Evolutionary conservation across 2,329 filamentous ascomycete genomes (phyloP), one percentile per base, ranked within the genome.

Genomic region (Diaporthe amygdali): DNA sequence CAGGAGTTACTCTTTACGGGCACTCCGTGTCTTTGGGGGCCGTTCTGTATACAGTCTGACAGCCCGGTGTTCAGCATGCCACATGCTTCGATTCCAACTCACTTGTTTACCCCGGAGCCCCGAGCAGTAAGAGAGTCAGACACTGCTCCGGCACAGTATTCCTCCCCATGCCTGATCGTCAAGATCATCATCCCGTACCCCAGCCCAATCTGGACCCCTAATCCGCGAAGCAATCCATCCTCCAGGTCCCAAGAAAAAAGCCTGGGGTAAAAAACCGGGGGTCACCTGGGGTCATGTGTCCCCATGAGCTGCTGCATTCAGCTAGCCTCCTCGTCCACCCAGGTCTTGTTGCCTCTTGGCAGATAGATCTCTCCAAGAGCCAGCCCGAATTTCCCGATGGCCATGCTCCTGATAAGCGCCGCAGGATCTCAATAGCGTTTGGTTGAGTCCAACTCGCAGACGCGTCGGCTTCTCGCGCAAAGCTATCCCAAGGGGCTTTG

Each of bases 251-350:
- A 22, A 64, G 3, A 47, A n/a, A 34, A 37, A 49, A 68, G 39
- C 44, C 71, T 49, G 68, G 68, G 71, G 71, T 70, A 63, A 47
- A 52, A 55, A 32, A 59, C 51, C 25, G 52, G 68, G 71, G 67
- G 20, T 39, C 8, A 41, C 12, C 27, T 30, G 41, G 10, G 54
- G 59, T 70, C 71, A 72, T 70, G 71, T 67, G 61, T 41, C 34
- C 59, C 20, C 27, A 52, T 49, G 27, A 44, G 10, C 59, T 25
- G n/a, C 55, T 68, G 46, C 17, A 46, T 59, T 37, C 25, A 49
- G 63, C 37, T 39, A 64, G 59, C 59, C n/a, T 49, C n/a, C 30
- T 49, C 41, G 30, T 20, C 30, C 59, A 64, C 27, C 15, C 27
- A 41, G 59, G 59, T 44, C 44, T 49, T 37, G 20, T 68, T 47